Evolutionary conservation across 441 rosid species (phyloP), one percentile per base, ranked within the genome.

Genomic region (Pelargonium myrrhifolium): DNA sequence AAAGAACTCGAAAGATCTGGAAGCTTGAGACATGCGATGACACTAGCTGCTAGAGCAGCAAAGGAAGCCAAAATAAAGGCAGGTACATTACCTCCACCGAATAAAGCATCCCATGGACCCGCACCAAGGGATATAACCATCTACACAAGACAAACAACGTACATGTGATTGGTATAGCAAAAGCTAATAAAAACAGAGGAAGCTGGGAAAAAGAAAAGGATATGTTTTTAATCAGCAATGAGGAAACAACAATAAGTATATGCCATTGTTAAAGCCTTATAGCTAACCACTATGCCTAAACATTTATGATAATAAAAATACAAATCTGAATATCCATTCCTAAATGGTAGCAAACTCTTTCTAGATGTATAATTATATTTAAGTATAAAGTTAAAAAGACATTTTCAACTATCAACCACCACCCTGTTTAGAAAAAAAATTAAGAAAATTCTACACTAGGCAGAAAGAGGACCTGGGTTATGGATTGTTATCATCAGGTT

Each of bases 61-160:
- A 81, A 35, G 49, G 96, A 82, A 45, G 97, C 96, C 75, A 93
- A 64, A 64, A 86, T 82, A 71, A 89, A 93, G n/a, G 99, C 99
- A 11, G 99, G 99, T 75, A 88, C 76, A 75, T 93, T 93, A 59
- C 99, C 99, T 71, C 97, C 99, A 58, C 97, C 99, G 68, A 93
- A 93, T 63, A 89, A 75, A 9, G 90, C 95, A 79, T 93, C 97
- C 97, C 96, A 91, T 40, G 93, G 99, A 73, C 97, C 99, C 31
- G 90, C 95, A 28, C 93, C 96, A 17, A 93, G 77, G 17, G 99
- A 91, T 65, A 89, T 79, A 68, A 89, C 75, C 96, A 91, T 91
- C 97, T 89, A 73, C 37, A 71, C 26, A 75, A 31, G 60, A 53
- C 60, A 20, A 75, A 55, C 4, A 47, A 72, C 15, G 56, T 24